These are phyloP conservation scores for Fusarium duplospermum DNA, from an alignment of 2,329 filamentous ascomycete species.

Conservation along the genomic window DNA sequence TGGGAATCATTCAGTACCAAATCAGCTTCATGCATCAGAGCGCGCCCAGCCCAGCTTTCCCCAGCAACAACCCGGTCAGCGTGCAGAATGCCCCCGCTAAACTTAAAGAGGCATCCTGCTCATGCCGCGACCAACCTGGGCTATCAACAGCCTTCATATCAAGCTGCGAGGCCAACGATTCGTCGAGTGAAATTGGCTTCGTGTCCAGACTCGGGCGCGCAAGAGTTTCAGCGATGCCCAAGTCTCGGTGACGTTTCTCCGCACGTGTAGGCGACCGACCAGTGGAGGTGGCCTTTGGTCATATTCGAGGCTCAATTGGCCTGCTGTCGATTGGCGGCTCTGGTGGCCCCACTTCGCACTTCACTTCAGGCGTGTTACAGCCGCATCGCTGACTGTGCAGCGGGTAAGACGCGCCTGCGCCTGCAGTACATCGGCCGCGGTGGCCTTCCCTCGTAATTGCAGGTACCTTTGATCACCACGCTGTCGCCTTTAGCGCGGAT, in stretches of 20 bases:
- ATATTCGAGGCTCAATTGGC: conserved; percentile 14
- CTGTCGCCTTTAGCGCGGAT: conserved; percentile 39
- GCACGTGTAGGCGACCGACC: background rate
- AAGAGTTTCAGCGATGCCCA: background rate
- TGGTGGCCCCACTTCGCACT: conserved; percentile 6
- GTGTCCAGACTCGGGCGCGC: background rate
- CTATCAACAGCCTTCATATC: background rate
- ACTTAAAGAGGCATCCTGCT: conserved; percentile 1
- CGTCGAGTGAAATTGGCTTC: background rate
- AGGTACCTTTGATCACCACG: conserved; percentile 35
- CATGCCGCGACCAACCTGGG: background rate
- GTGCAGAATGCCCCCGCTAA: background rate
- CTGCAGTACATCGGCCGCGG: conserved; percentile 29
- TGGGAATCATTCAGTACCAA: background rate
- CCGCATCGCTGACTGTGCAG: conserved; percentile 35
- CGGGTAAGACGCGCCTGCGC: conserved; percentile 30
- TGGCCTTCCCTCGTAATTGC: conserved; percentile 7
- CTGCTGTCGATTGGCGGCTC: conserved; percentile 41
- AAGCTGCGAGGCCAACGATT: background rate
- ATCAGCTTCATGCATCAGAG: background rate
- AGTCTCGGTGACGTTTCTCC: background rate
- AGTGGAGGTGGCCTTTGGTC: background rate
- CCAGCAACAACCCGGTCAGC: conserved; percentile 8
- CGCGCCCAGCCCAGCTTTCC: background rate
- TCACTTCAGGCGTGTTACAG: conserved; percentile 27